Base-by-base conservation (phyloP, 2,329 filamentous ascomycete genomes). In the Xylariales sp. region DNA sequence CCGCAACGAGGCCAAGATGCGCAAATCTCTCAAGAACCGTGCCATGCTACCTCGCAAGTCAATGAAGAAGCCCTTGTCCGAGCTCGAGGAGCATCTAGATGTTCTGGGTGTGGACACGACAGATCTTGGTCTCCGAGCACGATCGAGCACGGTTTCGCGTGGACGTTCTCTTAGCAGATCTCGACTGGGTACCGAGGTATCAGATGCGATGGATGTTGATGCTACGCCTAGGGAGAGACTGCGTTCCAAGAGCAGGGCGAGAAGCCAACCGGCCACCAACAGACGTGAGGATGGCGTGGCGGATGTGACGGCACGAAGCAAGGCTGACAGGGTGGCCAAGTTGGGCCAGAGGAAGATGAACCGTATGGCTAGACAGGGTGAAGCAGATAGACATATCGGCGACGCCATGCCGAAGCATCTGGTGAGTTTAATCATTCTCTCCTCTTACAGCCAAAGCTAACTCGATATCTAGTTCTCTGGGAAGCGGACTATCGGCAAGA, bases 271-370 rank as follows among this genome's bases (percentile, higher is more conserved):
- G 38, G 69, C 71, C 27, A 68, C 66, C 40, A 88, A 88, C 68
- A 76, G 88, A 58, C 76, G 80, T 47, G 81, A 84, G 20, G 87
- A 89, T 50, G 88, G 88, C 69, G 83, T 97, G 31, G 76, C 74
- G 45, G 78, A 86, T 59, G 77, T 80, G 50, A 65, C 62, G 40
- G 71, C 77, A 37, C 78, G 86, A 51, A 76, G 73, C 46, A 94
- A 91, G 78, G 89, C 88, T 27, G 90, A 95, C 65, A 82, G 84
- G 57, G 73, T 94, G 62, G 77, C 82, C 61, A 97, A 95, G 77
- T 70, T 98, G 61, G 77, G 83, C 57, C 94, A 98, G 82, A 89
- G 91, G 77, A 91, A 89, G 80, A 96, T 94, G 89, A 98, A 98
- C 74, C 81, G 91, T 51, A 93, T 94, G 85, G 93, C 93, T 32